These are phyloP conservation scores for Leccinellum luteum DNA, from an alignment of 768 basidiomycete species.

Conservation along the genomic window DNA sequence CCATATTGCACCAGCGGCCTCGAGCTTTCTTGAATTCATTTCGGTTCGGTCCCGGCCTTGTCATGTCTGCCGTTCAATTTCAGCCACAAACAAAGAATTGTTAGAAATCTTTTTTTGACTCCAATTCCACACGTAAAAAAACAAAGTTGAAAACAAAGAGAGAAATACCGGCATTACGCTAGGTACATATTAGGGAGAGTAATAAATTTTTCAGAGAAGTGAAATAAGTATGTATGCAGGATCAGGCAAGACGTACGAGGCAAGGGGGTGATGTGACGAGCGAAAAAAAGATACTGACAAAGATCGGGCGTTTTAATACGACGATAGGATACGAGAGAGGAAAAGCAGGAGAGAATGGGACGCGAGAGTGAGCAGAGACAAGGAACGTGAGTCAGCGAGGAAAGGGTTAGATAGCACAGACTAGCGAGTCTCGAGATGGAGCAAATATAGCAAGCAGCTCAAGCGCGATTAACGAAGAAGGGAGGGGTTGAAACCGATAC, in stretches of 20 bases:
- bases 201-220: background rate
- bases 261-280: background rate
- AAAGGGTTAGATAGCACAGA: constrained; percentile 11
- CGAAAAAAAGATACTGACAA: background rate
- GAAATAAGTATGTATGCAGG: background rate
- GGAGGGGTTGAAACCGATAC: constrained; percentile 6
- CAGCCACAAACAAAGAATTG: background rate
- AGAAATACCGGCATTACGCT: constrained; percentile 23
- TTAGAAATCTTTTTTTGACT: background rate
- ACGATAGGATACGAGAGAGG: background rate
- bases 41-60: background rate
- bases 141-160: background rate
- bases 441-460: constrained; percentile 5
- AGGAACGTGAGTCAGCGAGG: constrained; percentile 8
- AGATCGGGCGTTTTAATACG: constrained; percentile 2
- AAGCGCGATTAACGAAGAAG: background rate
- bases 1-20: too few relatives aligned
- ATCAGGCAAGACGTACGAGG: background rate
- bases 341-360: background rate
- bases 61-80: background rate
- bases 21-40: background rate
- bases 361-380: constrained; percentile 2
- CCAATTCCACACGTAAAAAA: background rate
- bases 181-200: constrained; percentile 29
- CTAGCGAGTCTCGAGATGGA: constrained; percentile 11